Evolutionary conservation across 495 filamentous ascomycete species (phyloP).

Genomic region (Aspergillus sclerotioniger): DNA sequence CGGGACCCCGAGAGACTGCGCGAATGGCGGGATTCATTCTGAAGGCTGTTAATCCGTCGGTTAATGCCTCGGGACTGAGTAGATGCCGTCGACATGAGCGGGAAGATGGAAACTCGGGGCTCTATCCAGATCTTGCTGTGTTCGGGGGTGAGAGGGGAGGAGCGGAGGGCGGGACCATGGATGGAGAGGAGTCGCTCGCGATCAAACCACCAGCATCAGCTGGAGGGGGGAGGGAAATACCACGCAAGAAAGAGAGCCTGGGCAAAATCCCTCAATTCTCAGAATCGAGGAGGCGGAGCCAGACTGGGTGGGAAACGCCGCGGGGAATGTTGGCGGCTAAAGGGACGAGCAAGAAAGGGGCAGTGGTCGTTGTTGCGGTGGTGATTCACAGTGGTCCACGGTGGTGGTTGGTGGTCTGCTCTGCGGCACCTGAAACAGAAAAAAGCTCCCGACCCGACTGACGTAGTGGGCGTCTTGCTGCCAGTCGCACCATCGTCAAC

Average conservation of each 20-base stretch:
- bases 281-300: conserved; percentile 4
- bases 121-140: conserved; percentile 17
- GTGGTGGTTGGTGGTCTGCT: conserved; percentile 10
- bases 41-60: conserved; percentile 56
- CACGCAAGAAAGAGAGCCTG: not conserved
- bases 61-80: conserved; percentile 52
- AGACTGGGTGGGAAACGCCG: not conserved
- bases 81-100: conserved; percentile 55
- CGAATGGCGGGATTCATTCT: conserved; percentile 50
- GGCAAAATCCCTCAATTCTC: conserved; percentile 1
- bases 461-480: conserved; percentile 15
- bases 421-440: conserved; percentile 27
- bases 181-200: conserved; percentile 19
- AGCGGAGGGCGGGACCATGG: conserved; percentile 42
- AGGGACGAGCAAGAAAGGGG: conserved; percentile 18
- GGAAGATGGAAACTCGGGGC: conserved; percentile 20
- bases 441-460: conserved; percentile 18
- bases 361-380: conserved; percentile 17
- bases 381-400: conserved; percentile 10
- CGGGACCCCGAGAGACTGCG: conserved; percentile 52
- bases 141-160: conserved; percentile 23
- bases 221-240: not conserved
- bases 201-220: conserved; percentile 27
- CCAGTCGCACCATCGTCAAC: conserved; percentile 2
- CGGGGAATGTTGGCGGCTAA: conserved; percentile 11